These are phyloP conservation scores for Myrica gale DNA, from an alignment of 306 rosid genomes.

Conservation along the genomic window DNA sequence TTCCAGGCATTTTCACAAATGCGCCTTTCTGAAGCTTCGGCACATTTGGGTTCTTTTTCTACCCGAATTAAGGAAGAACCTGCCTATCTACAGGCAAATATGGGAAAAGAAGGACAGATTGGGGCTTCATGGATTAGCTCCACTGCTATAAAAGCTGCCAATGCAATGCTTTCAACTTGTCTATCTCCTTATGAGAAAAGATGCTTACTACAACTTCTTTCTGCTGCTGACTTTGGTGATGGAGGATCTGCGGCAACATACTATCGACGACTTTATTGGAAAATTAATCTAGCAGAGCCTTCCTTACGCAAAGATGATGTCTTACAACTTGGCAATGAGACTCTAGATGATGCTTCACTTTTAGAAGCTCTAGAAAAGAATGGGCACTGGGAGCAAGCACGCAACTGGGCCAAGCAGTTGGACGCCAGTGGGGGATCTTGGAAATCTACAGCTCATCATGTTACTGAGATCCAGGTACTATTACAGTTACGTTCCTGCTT, in stretches of 20 bases:
- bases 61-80: conserved; percentile 89
- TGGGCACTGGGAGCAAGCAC: conserved; percentile 96
- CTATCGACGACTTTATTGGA: conserved; percentile 74
- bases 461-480: conserved; percentile 90
- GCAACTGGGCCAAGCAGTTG: conserved; percentile 96
- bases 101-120: conserved; percentile 64
- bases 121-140: conserved; percentile 85
- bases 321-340: conserved; percentile 69
- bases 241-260: conserved; percentile 72
- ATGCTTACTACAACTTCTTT: conserved; percentile 92
- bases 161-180: conserved; percentile 84
- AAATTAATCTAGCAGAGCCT: conserved; percentile 91
- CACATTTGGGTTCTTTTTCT: conserved; percentile 95
- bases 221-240: conserved; percentile 90
- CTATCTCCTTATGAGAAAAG: conserved; percentile 94
- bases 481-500: conserved; percentile 30
- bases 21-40: conserved; percentile 94
- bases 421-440: conserved; percentile 78
- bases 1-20: conserved; percentile 88
- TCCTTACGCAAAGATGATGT: conserved; percentile 59
- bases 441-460: conserved; percentile 83
- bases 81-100: conserved; percentile 46
- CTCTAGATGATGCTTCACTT: conserved; percentile 86
- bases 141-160: conserved; percentile 82
- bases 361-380: conserved; percentile 67